Percentiles rank a stretch among this genome's conserved stretches.
These are phyloP conservation scores for Agapanthus africanus DNA, from an alignment of 106 monocot species.

Conservation along the genomic window DNA sequence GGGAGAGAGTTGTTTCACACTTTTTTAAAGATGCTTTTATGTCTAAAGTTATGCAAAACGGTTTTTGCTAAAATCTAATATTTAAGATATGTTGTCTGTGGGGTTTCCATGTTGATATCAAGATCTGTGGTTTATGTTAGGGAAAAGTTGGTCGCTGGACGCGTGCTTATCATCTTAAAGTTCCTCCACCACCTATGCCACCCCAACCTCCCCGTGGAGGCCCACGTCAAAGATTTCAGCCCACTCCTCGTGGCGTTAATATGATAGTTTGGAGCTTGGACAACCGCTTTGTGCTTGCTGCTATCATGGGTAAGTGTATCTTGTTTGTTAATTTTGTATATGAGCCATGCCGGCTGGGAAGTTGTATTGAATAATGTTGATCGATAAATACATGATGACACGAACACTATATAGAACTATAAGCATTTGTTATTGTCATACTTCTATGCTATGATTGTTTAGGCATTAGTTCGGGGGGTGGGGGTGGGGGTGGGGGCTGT, in stretches of 20 bases:
- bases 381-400: too few species aligned
- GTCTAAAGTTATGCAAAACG: too few species aligned
- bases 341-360: background rate
- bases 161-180: constrained; percentile 94
- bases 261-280: constrained; percentile 99
- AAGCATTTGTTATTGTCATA: too few species aligned
- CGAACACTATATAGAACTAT: too few species aligned
- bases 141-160: constrained; percentile 98
- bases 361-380: too few species aligned
- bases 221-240: constrained; percentile 93
- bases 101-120: background rate
- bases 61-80: background rate
- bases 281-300: constrained; percentile 99
- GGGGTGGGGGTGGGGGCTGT: too few species aligned
- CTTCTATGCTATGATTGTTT: too few species aligned
- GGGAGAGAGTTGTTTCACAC: too few species aligned
- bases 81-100: background rate
- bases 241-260: constrained; percentile 98
- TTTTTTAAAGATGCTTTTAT: too few species aligned
- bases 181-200: constrained; percentile 94
- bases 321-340: background rate
- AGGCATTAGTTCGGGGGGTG: too few species aligned
- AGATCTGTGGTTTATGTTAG: constrained; percentile 26
- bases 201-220: constrained; percentile 95
- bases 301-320: constrained; percentile 86